Percentiles rank a stretch among this genome's conserved stretches.
Evolutionary conservation across 352 stramenopile species (phyloP).

Genomic region (Phytophthora pisi): DNA sequence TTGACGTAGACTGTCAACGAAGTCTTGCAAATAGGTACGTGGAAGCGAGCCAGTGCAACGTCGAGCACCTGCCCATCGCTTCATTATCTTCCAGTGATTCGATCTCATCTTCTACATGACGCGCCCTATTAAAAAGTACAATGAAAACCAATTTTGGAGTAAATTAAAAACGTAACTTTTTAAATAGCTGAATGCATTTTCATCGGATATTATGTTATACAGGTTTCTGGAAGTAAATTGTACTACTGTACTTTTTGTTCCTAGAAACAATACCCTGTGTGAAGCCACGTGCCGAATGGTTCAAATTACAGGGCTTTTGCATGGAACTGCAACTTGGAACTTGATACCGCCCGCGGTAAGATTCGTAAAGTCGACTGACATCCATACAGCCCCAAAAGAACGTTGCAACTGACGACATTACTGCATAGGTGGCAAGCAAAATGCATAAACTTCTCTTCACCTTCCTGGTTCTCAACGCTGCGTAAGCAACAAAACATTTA

Average conservation of each 20-base stretch:
- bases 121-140: too few species aligned
- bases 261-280: constrained; percentile 19
- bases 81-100: background rate
- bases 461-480: background rate
- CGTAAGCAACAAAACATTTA: background rate
- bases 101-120: too few species aligned
- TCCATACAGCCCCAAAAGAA: background rate
- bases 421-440: background rate
- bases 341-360: constrained; percentile 4
- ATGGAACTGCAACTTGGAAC: constrained; percentile 13
- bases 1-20: background rate
- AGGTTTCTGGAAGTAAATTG: background rate
- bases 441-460: background rate
- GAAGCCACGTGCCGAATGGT: background rate
- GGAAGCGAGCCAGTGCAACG: constrained; percentile 1
- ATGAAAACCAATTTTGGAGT: too few species aligned
- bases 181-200: background rate
- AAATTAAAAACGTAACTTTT: too few species aligned
- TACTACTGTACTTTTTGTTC: background rate
- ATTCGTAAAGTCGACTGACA: background rate
- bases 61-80: background rate
- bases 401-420: constrained; percentile 2
- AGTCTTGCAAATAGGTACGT: background rate
- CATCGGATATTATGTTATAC: background rate
- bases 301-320: background rate